Evolutionary conservation across 768 basidiomycete genomes (phyloP), one percentile per base, ranked within the genome.

Genomic region (Kwoniella dendrophila): DNA sequence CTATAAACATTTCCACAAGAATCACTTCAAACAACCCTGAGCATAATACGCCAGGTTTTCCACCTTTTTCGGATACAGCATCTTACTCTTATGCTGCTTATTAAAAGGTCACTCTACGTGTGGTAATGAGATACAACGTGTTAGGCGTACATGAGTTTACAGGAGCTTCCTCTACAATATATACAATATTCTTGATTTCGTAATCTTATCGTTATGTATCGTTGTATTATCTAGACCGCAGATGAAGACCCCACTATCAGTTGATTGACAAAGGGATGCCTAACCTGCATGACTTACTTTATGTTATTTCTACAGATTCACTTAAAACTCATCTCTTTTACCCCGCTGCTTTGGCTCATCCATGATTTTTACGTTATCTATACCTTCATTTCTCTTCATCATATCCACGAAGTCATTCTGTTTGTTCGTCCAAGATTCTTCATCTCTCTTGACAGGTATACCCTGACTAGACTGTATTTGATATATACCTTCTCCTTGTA

Each of bases 401-500:
- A 2, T 20, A 29, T 41, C 36, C 16, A 59, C 55, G 6, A 64
- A 32, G 14, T 55, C 59, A 4, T 53, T 34, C 27, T 64, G 57
- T 0, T 20, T 27, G 6, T 2, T 22, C 3, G 27, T 22, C 52
- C 63, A 55, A 5, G 32, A 7, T 7, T 44, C 63, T 11, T 24
- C 36, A 62, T 67, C 60, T 30, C 66, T 41, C 57, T 64, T 60
- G 5, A 69, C 56, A 20, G 64, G 43, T 33, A 14, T 38, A 2
- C 66, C 68, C 24, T 57, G 16, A 7, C 30, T 41, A 2, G 38
- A 40, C 16, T 58, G 45, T 1, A 69, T 56, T 53, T 72, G 55
- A 49, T 72, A 75, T 43, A 75, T 69, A 50, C 71, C 65, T 56
- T 75, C 73, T 20, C 69, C 71, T 34, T 60, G 36, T 3, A 75